Evolutionary conservation across 257 asterid genomes (phyloP).

Genomic region (Coffea canephora): DNA sequence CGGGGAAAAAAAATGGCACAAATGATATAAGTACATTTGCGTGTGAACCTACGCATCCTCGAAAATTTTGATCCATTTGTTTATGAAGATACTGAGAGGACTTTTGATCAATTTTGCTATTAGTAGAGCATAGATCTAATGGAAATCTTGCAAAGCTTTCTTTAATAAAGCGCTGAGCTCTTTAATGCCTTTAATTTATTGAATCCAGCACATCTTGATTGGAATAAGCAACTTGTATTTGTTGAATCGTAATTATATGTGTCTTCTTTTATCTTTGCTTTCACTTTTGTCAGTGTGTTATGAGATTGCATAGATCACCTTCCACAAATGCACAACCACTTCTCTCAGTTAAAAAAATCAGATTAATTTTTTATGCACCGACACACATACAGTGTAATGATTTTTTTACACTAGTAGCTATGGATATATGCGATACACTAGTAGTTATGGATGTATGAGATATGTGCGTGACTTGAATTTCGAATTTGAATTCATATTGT

Average conservation of each 20-base stretch:
- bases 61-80: background rate
- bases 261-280: background rate
- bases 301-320: background rate
- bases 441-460: too few species aligned
- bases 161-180: background rate
- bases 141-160: background rate
- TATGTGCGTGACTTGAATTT: too few species aligned
- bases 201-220: background rate
- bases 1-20: too few species aligned
- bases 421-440: too few species aligned
- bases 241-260: background rate
- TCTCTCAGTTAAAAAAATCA: background rate
- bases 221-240: background rate
- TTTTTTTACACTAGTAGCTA: too few species aligned
- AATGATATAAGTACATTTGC: too few species aligned
- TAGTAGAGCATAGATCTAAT: background rate
- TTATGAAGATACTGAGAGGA: background rate
- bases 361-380: too few species aligned
- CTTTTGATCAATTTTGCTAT: background rate
- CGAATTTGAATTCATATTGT: too few species aligned
- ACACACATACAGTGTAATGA: too few species aligned
- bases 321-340: background rate
- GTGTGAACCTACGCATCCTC: too few species aligned
- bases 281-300: background rate
- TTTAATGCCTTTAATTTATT: background rate